These are phyloP conservation scores for Tylopilus sp. DNA, from an alignment of 1,284 basidiomycete genomes.

Conservation along the genomic window DNA sequence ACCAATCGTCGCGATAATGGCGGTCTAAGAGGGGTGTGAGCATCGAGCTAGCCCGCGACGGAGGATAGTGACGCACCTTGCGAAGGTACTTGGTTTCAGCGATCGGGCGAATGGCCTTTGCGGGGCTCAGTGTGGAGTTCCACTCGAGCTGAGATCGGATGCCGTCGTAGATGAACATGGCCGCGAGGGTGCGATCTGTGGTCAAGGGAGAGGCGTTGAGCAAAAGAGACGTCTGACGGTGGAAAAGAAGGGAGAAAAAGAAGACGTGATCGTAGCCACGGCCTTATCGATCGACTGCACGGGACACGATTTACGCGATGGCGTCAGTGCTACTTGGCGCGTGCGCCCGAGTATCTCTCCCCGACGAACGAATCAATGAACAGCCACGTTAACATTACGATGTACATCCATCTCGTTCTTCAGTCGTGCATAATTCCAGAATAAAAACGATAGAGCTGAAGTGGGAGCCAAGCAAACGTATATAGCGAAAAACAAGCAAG, in stretches of 20 bases:
- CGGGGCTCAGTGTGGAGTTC: constrained; percentile 78
- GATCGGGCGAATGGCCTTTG: constrained; percentile 61
- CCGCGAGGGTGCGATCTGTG: constrained; percentile 17
- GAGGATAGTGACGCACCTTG: constrained; percentile 56
- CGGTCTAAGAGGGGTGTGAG: constrained; percentile 55
- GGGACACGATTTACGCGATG: constrained; percentile 18
- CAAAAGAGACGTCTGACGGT: constrained; percentile 18
- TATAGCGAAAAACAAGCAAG: constrained; percentile 31
- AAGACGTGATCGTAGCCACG: constrained; percentile 11
- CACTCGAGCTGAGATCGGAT: constrained; percentile 87
- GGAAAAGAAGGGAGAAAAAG: constrained; percentile 7
- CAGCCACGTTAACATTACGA: constrained; percentile 29
- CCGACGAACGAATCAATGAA: constrained; percentile 29
- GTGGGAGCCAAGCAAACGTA: constrained; percentile 25
- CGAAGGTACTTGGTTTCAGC: constrained; percentile 81
- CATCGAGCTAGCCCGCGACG: not conserved
- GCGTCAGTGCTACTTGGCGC: too few relatives aligned
- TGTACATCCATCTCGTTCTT: constrained; percentile 16
- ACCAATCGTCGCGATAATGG: constrained; percentile 98
- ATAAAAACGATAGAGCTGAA: constrained; percentile 6
- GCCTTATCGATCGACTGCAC: constrained; percentile 20
- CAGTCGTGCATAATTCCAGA: constrained; percentile 1
- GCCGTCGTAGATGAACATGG: constrained; percentile 51
- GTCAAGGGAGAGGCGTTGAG: constrained; percentile 12
- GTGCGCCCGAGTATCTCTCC: not conserved